Conservation (phyloP, 2,329 filamentous ascomycete species). For the Nemania sp. region DNA sequence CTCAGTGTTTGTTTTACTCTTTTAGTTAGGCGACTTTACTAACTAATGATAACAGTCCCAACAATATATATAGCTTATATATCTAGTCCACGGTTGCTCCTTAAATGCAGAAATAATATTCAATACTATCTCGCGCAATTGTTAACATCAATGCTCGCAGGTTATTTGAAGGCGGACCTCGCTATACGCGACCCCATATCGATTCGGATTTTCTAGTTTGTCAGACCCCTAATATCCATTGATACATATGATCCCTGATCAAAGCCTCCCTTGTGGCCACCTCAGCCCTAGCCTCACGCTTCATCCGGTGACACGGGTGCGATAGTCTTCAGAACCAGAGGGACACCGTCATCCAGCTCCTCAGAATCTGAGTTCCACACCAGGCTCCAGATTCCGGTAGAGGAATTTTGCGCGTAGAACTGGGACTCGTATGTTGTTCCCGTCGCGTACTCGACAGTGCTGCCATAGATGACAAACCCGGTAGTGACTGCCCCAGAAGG, state of each 20-base stretch:
- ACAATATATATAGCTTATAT: no score
- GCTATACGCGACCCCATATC: no score
- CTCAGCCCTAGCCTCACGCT: background rate
- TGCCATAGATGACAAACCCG: conserved; percentile 20
- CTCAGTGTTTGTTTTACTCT: no score
- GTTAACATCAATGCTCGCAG: no score
- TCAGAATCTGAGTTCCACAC: conserved; percentile 12
- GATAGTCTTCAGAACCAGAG: conserved; percentile 21
- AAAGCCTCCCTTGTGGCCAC: background rate
- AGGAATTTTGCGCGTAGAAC: conserved; percentile 21
- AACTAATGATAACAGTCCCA: no score
- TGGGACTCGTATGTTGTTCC: conserved; percentile 16
- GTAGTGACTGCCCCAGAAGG: conserved; percentile 12
- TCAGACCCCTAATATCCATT: no score
- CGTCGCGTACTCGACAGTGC: conserved; percentile 16
- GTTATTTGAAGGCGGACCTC: no score
- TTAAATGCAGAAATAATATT: no score
- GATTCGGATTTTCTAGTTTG: no score
- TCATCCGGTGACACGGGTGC: background rate
- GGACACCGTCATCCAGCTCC: conserved; percentile 1
- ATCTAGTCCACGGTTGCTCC: no score
- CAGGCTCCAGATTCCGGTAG: conserved; percentile 13
- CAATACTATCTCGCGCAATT: no score
- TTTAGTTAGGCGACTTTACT: no score
- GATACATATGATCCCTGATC: background rate